Percentiles rank a stretch among this genome's conserved stretches.
Evolutionary conservation across 78 protist species (phyloP).

Genomic region (slime mould (Dictyostelium discoideum)): DNA sequence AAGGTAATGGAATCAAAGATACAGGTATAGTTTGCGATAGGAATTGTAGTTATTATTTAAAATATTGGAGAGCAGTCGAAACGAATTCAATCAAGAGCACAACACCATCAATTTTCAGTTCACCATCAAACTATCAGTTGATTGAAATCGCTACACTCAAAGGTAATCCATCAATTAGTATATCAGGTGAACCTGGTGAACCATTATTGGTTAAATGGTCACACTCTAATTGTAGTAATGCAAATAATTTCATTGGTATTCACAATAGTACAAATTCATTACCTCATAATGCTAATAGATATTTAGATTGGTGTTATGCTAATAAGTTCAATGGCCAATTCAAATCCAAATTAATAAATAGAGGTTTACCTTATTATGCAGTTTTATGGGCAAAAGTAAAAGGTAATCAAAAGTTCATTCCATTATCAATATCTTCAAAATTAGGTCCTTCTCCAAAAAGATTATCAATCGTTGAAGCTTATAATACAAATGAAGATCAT

Average conservation of each 20-base stretch:
- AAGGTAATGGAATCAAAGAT: neutral
- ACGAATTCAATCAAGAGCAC: neutral
- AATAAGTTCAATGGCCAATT: neutral
- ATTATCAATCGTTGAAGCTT: neutral
- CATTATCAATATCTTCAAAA: neutral
- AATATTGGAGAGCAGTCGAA: neutral
- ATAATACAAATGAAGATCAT: neutral
- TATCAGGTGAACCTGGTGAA: neutral
- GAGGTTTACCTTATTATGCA: neutral
- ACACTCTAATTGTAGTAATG: neutral
- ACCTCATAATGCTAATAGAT: neutral
- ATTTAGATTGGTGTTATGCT: neutral
- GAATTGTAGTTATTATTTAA: neutral
- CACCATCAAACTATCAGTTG: neutral
- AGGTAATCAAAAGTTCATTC: neutral
- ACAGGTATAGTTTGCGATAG: neutral
- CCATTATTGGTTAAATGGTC: neutral
- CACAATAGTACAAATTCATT: neutral
- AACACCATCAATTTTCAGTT: neutral
- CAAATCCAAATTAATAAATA: neutral
- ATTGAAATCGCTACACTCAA: neutral
- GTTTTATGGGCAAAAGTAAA: neutral
- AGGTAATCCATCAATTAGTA: neutral
- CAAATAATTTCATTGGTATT: neutral
- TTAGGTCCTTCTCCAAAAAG: neutral